Conservation (phyloP, 1,139 yeast species). For the Protomyces gravidus region DNA sequence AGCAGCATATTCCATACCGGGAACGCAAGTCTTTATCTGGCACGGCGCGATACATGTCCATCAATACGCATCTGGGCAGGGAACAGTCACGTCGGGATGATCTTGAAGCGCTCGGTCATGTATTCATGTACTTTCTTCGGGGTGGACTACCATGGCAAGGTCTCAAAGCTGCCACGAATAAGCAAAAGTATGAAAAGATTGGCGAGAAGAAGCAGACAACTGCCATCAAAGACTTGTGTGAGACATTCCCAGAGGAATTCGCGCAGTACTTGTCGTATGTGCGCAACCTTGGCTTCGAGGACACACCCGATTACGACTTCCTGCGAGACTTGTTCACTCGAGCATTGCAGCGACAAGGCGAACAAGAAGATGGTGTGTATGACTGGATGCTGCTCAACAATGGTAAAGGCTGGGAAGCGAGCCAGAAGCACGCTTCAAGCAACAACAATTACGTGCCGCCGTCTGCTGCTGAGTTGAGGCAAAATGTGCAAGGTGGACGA, state of each 20-base stretch:
- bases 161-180: constrained; percentile 90
- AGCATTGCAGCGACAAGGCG: constrained; percentile 66
- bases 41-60: constrained; percentile 96
- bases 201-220: constrained; percentile 92
- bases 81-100: constrained; percentile 96
- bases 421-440: constrained; percentile 44
- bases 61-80: constrained; percentile 93
- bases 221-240: constrained; percentile 69
- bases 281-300: constrained; percentile 79
- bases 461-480: constrained; percentile 26
- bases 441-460: constrained; percentile 21
- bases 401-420: constrained; percentile 87
- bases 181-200: constrained; percentile 93
- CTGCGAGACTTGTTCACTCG: constrained; percentile 70
- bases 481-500: constrained; percentile 27
- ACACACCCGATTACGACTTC: constrained; percentile 89
- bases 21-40: constrained; percentile 93
- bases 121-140: constrained; percentile 86
- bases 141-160: constrained; percentile 99
- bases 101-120: constrained; percentile 91
- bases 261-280: constrained; percentile 82
- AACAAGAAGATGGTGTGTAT: constrained; percentile 75
- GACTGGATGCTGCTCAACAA: constrained; percentile 94
- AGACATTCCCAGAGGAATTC: constrained; percentile 79
- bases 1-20: constrained; percentile 92